Base-by-base conservation (phyloP, 176 grass and related monocot genomes). In the Phoenix dactylifera region DNA sequence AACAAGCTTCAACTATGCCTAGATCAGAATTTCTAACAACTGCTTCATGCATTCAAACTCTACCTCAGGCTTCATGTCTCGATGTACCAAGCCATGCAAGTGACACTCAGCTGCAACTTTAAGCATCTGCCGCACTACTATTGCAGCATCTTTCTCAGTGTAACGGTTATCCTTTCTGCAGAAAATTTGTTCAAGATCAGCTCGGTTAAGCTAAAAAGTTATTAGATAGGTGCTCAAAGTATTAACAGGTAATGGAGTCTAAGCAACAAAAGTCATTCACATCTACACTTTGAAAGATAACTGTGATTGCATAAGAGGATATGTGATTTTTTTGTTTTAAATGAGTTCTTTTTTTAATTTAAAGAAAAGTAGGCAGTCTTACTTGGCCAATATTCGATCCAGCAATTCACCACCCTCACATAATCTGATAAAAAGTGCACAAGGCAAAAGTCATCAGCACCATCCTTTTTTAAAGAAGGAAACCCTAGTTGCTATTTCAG, bases 21-120 rank as follows among this genome's bases (percentile, higher is more conserved):
- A 44, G 7, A 12, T 44, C 35, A 44, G 22, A 26, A 52, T 9
- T 7, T 24, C 4, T 24, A 30, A 30, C 24, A 16, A 16, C 49
- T 23, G 15, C 22, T 51, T 51, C 15, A 15, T 16, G 4, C 35
- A 24, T 26, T 49, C 3, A 63, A 49, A 76, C 59, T 32, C 9
- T 53, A 95, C 90, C 91, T 96, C 91, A 19, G 91, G 91, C 79
- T 96, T 96, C 91, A 96, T 96, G 61, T 96, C 86, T 49, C 91
- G 83, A 79, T 96, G 91, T 68, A 96, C 91, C 57, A 96, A 86
- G 82, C 91, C 91, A 74, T 85, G 86, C 64, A 96, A 76, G 64
- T 96, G 91, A 58, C 91, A 96, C 77, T 96, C 74, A 72, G 91
- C 91, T 64, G 91, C 91, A 78, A 96, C 91, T 77, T 96, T 90